phyloP scores from a whole-genome alignment of 768 basidiomycete genomes.

The Glaciozyma antarctica region DNA sequence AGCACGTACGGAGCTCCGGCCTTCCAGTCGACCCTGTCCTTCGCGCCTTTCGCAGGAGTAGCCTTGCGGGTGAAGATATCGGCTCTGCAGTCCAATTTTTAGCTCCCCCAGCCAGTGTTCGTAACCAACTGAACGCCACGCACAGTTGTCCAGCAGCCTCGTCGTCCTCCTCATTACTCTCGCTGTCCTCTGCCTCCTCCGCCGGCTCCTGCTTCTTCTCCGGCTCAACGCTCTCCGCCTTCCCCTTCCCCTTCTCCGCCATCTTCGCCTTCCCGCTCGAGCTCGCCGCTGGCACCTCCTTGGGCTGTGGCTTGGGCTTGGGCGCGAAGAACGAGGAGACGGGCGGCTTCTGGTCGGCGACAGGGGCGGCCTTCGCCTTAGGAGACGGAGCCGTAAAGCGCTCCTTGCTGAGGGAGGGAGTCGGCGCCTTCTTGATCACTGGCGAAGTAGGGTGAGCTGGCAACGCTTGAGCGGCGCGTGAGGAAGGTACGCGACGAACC shows the following conservation, averaged over 20 bases:
- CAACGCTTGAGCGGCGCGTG: not conserved
- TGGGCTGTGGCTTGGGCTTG: constrained; percentile 3
- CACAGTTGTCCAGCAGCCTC: constrained; percentile 27
- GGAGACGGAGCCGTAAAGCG: not conserved
- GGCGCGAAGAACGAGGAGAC: constrained; percentile 21
- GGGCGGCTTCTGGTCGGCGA: constrained; percentile 1
- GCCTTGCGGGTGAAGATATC: constrained; percentile 22
- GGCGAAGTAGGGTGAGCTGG: not conserved
- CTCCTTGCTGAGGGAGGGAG: constrained; percentile 4
- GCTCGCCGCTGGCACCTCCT: not conserved
- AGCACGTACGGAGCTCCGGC: constrained; percentile 25
- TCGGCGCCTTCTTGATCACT: not conserved
- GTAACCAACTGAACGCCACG: not conserved
- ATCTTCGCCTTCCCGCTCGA: not conserved
- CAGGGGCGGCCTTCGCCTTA: not conserved
- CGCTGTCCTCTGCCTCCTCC: constrained; percentile 10
- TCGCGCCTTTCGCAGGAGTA: not conserved
- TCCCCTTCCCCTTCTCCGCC: constrained; percentile 17
- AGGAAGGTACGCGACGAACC: not conserved
- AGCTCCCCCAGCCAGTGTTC: not conserved
- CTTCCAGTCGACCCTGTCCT: constrained; percentile 18
- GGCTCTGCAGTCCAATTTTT: constrained; percentile 11
- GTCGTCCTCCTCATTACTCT: constrained; percentile 19
- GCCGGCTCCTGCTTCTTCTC: constrained; percentile 2
- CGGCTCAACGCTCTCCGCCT: not conserved